Conservation (phyloP, 192 early-diverging fungal species). For the Coemansia erecta region DNA sequence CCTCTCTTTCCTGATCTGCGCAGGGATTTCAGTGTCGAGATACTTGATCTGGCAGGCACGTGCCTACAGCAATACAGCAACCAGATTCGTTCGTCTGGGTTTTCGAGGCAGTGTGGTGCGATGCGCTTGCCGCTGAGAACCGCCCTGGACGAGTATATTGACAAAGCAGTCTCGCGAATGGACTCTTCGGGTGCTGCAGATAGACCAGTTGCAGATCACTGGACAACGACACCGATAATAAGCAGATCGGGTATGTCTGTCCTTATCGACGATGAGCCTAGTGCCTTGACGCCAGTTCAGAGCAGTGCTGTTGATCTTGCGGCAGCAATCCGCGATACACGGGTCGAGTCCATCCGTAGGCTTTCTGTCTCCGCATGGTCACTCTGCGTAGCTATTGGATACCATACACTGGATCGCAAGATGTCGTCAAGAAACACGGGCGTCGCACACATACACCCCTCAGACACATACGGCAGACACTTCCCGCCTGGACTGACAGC, state of each 20-base stretch:
- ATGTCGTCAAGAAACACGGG: not conserved
- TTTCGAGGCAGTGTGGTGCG: constrained; percentile 25
- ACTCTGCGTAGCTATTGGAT: constrained; percentile 23
- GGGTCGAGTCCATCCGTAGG: constrained; percentile 23
- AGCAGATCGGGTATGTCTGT: constrained; percentile 17
- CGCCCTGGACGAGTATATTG: constrained; percentile 43
- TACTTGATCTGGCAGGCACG: constrained; percentile 46
- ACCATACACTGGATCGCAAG: constrained; percentile 23
- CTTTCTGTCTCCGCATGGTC: constrained; percentile 40
- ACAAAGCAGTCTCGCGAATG: constrained; percentile 5
- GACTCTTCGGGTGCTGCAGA: not conserved
- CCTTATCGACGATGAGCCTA: constrained; percentile 43
- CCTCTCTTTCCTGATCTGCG: constrained; percentile 37
- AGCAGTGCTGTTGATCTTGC: constrained; percentile 16
- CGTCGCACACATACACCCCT: no score
- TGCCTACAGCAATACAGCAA: constrained; percentile 50
- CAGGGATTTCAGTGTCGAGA: constrained; percentile 46
- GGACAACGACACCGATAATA: not conserved
- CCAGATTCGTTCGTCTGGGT: constrained; percentile 31
- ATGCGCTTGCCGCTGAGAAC: constrained; percentile 40
- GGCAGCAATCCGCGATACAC: constrained; percentile 24
- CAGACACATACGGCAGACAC: no score
- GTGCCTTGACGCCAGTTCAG: not conserved
- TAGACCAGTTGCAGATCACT: not conserved
- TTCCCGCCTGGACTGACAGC: no score